phyloP scores from a whole-genome alignment of 345 rosid genomes.

The Bretschneidera sinensis region DNA sequence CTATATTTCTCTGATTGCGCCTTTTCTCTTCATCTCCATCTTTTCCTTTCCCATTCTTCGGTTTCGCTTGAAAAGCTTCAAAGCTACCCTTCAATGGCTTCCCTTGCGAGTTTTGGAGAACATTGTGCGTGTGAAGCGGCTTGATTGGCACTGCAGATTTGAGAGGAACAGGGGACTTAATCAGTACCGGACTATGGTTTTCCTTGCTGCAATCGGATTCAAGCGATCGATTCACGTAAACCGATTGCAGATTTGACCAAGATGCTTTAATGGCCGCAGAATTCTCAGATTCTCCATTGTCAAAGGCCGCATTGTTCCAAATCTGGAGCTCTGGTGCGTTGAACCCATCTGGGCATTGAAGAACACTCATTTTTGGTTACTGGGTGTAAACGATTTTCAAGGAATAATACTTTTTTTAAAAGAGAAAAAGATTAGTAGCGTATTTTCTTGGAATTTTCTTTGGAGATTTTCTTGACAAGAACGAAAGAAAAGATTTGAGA shows the following conservation, averaged over 20 bases:
- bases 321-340: conserved; percentile 59
- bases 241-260: conserved; percentile 42
- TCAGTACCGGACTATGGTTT: conserved; percentile 34
- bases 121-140: conserved; percentile 32
- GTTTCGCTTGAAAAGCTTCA: conserved; percentile 14
- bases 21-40: conserved; percentile 26
- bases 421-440: neutral
- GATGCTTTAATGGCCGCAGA: conserved; percentile 36
- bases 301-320: conserved; percentile 93
- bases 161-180: conserved; percentile 27
- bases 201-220: conserved; percentile 63
- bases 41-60: conserved; percentile 15
- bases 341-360: conserved; percentile 40
- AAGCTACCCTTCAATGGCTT: conserved; percentile 21
- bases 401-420: neutral
- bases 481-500: neutral
- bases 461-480: neutral
- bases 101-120: conserved; percentile 19
- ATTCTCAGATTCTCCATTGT: conserved; percentile 57
- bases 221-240: conserved; percentile 36
- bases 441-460: neutral
- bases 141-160: conserved; percentile 21
- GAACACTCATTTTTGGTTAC: conserved; percentile 42
- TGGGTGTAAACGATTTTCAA: neutral
- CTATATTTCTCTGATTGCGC: conserved; percentile 47